Percentiles rank a stretch among this genome's conserved stretches.
These are phyloP conservation scores for Coemansia sp. DNA, from an alignment of 192 early-diverging fungal species.

Conservation along the genomic window DNA sequence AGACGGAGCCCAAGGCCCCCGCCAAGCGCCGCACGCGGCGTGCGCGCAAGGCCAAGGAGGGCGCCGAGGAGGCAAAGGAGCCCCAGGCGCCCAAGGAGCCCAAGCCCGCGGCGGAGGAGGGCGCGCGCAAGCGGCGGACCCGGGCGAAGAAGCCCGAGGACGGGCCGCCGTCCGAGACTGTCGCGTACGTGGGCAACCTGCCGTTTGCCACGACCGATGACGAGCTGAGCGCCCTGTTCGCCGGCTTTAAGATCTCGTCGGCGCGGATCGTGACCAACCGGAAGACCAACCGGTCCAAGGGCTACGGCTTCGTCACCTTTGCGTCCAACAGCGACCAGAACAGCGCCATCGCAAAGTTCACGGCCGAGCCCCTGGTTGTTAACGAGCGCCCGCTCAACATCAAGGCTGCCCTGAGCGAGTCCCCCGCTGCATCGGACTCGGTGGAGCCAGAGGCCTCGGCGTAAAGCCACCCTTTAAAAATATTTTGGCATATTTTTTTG, in stretches of 20 bases:
- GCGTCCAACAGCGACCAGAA: slow-evolving; percentile 71
- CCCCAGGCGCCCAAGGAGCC: neutral
- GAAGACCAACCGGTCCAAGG: slow-evolving; percentile 75
- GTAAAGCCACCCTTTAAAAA: neutral
- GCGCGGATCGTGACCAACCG: slow-evolving; percentile 72
- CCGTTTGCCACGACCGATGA: slow-evolving; percentile 71
- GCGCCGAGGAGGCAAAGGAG: slow-evolving; percentile 9
- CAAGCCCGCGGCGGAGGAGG: neutral
- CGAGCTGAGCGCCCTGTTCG: slow-evolving; percentile 71
- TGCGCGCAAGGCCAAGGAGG: slow-evolving; percentile 36
- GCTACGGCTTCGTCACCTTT: slow-evolving; percentile 94
- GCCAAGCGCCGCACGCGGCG: slow-evolving; percentile 27
- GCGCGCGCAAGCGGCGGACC: neutral
- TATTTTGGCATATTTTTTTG: too few relatives aligned
- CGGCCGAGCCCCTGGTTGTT: slow-evolving; percentile 13
- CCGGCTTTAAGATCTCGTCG: slow-evolving; percentile 63
- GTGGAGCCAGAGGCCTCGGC: neutral
- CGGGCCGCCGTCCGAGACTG: slow-evolving; percentile 50
- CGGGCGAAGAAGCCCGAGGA: neutral
- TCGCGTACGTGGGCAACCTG: slow-evolving; percentile 78
- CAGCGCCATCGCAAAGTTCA: slow-evolving; percentile 33
- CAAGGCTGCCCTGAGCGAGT: slow-evolving; percentile 47
- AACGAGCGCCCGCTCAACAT: slow-evolving; percentile 38
- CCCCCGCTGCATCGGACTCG: slow-evolving; percentile 13
- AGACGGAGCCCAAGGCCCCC: slow-evolving; percentile 21